Percentiles rank a stretch among this genome's conserved stretches.
Evolutionary conservation across 2,329 filamentous ascomycete species (phyloP).

Genomic region (Cercospora sp.): DNA sequence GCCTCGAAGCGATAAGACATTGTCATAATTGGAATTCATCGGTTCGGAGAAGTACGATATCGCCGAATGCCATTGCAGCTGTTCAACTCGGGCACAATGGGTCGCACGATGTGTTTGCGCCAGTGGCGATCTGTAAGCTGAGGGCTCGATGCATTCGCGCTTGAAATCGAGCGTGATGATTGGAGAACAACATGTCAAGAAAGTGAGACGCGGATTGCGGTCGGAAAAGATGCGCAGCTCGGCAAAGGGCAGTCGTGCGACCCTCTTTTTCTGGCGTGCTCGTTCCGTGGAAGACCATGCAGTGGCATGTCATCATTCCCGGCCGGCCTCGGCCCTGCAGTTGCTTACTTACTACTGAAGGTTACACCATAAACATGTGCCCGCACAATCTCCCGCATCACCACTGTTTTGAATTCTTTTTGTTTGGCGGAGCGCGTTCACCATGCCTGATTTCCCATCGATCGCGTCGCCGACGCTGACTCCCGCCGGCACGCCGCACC

Average conservation of each 20-base stretch:
- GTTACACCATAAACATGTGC: constrained; percentile 1
- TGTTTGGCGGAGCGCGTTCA: neutral
- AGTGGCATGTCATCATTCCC: constrained; percentile 1
- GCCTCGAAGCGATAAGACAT: neutral
- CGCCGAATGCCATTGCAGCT: neutral
- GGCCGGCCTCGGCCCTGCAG: constrained; percentile 5
- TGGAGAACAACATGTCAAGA: neutral
- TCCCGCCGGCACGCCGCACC: constrained; percentile 56
- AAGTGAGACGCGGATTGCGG: neutral
- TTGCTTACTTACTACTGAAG: neutral
- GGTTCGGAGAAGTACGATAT: neutral
- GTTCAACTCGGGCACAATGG: neutral
- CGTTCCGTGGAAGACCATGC: neutral
- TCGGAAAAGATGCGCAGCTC: neutral
- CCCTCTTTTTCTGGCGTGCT: constrained; percentile 9
- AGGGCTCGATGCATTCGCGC: neutral
- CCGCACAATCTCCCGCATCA: neutral
- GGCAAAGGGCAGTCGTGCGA: constrained; percentile 4
- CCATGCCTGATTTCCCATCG: constrained; percentile 58
- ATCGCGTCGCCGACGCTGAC: constrained; percentile 43
- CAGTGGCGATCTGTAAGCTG: neutral
- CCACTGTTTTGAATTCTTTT: neutral
- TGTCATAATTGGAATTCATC: neutral
- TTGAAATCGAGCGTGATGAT: neutral
- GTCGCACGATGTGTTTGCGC: neutral